These are phyloP conservation scores for Sugiyamaella japonica DNA, from an alignment of 1,139 yeast genomes.

Conservation along the genomic window DNA sequence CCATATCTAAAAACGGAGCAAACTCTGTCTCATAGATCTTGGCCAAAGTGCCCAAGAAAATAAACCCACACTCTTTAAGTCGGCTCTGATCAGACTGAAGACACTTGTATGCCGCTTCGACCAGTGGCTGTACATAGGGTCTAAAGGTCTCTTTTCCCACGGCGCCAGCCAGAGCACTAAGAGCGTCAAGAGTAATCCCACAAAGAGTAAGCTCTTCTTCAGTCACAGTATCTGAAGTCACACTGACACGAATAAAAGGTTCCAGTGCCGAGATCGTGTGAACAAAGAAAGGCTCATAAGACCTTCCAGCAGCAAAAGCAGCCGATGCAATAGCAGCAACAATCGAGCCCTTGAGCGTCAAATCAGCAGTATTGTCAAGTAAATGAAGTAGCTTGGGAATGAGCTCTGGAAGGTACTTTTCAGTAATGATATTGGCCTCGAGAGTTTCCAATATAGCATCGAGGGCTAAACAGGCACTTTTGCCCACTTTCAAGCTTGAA, in stretches of 20 bases:
- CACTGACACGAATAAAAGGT: constrained; percentile 65
- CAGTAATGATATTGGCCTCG: constrained; percentile 77
- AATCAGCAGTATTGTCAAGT: constrained; percentile 62
- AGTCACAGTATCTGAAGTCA: constrained; percentile 34
- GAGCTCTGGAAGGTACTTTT: constrained; percentile 78
- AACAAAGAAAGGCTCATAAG: constrained; percentile 82
- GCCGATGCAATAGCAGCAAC: constrained; percentile 97
- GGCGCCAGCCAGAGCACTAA: constrained; percentile 94
- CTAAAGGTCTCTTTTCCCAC: constrained; percentile 89
- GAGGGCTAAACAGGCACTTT: constrained; percentile 85
- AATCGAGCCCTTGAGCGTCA: constrained; percentile 79
- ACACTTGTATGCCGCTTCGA: constrained; percentile 82
- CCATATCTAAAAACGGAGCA: constrained; percentile 76
- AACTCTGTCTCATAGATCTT: constrained; percentile 91
- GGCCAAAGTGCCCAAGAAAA: constrained; percentile 93
- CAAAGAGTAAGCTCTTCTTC: constrained; percentile 53
- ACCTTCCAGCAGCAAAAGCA: constrained; percentile 91
- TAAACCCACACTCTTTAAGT: constrained; percentile 91
- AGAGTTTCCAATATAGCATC: constrained; percentile 92
- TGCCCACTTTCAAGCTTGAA: constrained; percentile 78
- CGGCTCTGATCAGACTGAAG: constrained; percentile 77
- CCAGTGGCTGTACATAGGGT: constrained; percentile 82
- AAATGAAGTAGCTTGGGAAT: constrained; percentile 86
- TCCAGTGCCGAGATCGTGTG: constrained; percentile 77
- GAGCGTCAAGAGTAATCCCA: constrained; percentile 89